Evolutionary conservation across 257 asterid genomes (phyloP).

Genomic region (Solanum infundibuliforme): DNA sequence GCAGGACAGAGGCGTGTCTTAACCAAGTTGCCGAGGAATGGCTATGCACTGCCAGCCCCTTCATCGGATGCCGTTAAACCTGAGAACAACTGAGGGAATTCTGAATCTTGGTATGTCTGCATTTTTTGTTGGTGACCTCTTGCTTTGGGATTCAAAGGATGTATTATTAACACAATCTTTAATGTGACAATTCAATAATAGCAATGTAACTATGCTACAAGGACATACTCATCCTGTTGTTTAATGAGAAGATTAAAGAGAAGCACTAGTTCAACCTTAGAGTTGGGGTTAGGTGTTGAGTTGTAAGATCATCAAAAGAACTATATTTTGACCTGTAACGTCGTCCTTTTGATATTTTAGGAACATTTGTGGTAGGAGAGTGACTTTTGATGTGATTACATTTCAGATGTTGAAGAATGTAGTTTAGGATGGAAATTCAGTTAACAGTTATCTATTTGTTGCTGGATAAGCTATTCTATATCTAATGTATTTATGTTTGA

Average conservation of each 20-base stretch:
- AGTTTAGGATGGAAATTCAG: neutral
- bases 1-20: conserved; percentile 26
- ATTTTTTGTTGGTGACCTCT: neutral
- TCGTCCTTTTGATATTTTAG: neutral
- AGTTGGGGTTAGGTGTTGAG: neutral
- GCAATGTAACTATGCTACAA: neutral
- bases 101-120: conserved; percentile 3
- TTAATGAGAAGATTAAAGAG: neutral
- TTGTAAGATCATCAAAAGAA: neutral
- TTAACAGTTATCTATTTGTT: neutral
- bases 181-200: neutral
- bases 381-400: neutral
- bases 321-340: neutral
- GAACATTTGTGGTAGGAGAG: neutral
- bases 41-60: conserved; percentile 39
- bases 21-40: conserved; percentile 42
- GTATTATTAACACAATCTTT: neutral
- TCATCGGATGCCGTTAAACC: conserved; percentile 10
- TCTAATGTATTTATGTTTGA: neutral
- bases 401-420: neutral
- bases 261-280: neutral
- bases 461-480: neutral
- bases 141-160: neutral
- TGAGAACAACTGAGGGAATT: neutral
- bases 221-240: neutral